A percentile compares a stretch with the other conserved stretches of the same genome.
phyloP scores from a whole-genome alignment of 306 rosid genomes.

The Cucumis melo region DNA sequence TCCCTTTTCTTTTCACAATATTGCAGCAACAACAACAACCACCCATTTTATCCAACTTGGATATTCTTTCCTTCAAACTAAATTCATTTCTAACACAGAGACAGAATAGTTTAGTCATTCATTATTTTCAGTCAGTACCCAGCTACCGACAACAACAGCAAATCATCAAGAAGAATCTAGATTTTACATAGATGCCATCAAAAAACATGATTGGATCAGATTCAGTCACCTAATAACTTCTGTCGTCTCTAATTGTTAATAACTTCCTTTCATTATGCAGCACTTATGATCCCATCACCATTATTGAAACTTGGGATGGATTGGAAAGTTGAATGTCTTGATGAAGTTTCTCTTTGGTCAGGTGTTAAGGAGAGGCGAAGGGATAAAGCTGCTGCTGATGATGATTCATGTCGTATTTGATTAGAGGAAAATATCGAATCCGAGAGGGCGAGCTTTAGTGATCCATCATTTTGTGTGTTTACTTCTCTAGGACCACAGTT shows the following conservation, averaged over 20 bases:
- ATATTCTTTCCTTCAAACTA: conserved; percentile 9
- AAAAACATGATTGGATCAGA: conserved; percentile 1
- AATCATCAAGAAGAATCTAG: conserved; percentile 4
- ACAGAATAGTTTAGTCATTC: not conserved
- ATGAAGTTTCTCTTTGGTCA: conserved; percentile 39
- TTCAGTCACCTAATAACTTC: conserved; percentile 1
- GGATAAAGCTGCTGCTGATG: conserved; percentile 20
- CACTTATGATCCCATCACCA: conserved; percentile 62
- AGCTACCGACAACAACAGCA: conserved; percentile 7
- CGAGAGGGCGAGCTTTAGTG: conserved; percentile 24
- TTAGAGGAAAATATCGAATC: conserved; percentile 20
- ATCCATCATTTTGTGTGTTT: conserved; percentile 19
- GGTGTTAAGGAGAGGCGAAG: conserved; percentile 66
- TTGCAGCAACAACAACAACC: not conserved
- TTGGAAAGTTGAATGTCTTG: conserved; percentile 52
- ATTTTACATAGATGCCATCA: not conserved
- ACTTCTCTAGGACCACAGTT: conserved; percentile 40
- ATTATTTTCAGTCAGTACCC: conserved; percentile 4
- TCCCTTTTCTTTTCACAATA: not conserved
- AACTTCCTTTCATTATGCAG: conserved; percentile 28
- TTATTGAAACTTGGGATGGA: conserved; percentile 44
- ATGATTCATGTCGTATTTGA: conserved; percentile 3
- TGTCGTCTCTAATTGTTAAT: conserved; percentile 17
- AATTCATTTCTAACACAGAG: not conserved
- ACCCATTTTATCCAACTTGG: conserved; percentile 7